Evolutionary conservation across 768 basidiomycete species (phyloP).

Genomic region (Auriscalpium vulgare): DNA sequence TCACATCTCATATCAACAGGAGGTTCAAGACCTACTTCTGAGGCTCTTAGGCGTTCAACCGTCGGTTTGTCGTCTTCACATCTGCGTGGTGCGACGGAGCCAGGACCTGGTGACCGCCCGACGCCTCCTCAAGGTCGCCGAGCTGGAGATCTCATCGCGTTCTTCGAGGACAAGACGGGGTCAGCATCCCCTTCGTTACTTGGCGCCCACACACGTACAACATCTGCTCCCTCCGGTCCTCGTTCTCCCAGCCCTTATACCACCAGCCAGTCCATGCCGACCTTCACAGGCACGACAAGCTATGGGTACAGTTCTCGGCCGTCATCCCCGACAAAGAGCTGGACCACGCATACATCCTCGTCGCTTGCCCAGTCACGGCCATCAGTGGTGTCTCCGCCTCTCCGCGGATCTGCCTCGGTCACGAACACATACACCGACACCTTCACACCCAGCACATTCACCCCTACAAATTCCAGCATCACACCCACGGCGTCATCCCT

Average conservation of each 20-base stretch:
- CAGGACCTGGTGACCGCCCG: slow-evolving; percentile 21
- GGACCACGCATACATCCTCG: slow-evolving; percentile 25
- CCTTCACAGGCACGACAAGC: slow-evolving; percentile 26
- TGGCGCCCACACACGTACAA: slow-evolving; percentile 41
- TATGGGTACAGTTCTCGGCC: slow-evolving; percentile 33
- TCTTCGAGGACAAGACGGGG: slow-evolving; percentile 51
- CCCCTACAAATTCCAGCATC: slow-evolving; percentile 27
- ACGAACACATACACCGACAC: slow-evolving; percentile 28
- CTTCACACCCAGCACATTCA: slow-evolving; percentile 29
- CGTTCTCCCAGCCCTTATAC: slow-evolving; percentile 31
- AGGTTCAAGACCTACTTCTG: slow-evolving; percentile 26
- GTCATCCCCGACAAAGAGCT: slow-evolving; percentile 40
- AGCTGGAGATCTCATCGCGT: slow-evolving; percentile 64
- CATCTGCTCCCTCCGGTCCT: slow-evolving; percentile 36
- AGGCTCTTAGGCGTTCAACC: slow-evolving; percentile 28
- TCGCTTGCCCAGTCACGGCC: slow-evolving; percentile 3
- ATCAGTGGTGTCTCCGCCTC: slow-evolving; percentile 42
- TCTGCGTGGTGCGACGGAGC: slow-evolving; percentile 52
- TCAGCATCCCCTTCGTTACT: slow-evolving; percentile 20
- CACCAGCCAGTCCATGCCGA: slow-evolving; percentile 33
- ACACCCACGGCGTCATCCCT: slow-evolving; percentile 43
- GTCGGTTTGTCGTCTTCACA: slow-evolving; percentile 35
- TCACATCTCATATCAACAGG: slow-evolving; percentile 27
- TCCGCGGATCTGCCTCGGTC: slow-evolving; percentile 19
- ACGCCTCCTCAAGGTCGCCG: slow-evolving; percentile 41